These are phyloP conservation scores for Zygoascus ofunaensis DNA, from an alignment of 805 yeast species.

Conservation along the genomic window DNA sequence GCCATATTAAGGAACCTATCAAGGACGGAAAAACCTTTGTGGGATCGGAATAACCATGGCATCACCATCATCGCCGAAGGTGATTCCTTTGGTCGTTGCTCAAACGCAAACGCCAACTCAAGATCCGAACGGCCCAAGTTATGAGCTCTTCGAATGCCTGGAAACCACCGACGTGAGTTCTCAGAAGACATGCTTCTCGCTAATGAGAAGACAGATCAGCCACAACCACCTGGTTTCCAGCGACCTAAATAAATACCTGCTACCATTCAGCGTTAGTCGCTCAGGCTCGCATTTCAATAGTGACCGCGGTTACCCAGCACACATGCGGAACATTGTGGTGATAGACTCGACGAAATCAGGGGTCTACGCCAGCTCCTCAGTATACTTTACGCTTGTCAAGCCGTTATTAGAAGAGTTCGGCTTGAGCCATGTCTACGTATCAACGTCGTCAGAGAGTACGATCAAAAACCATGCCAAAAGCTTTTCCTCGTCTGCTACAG, in stretches of 20 bases:
- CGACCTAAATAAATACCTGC: neutral
- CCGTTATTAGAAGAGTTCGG: constrained; percentile 29
- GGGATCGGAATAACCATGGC: too few species aligned
- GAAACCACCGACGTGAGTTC: neutral
- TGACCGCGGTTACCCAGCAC: constrained; percentile 13
- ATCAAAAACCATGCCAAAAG: constrained; percentile 26
- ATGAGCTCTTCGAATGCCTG: neutral
- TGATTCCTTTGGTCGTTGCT: neutral
- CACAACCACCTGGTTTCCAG: neutral
- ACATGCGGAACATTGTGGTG: constrained; percentile 24
- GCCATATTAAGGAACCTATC: too few species aligned
- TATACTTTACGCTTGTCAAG: constrained; percentile 24
- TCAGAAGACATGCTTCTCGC: neutral
- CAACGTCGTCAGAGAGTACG: constrained; percentile 26
- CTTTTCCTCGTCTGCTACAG: constrained; percentile 30
- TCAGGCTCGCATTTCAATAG: neutral
- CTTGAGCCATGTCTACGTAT: constrained; percentile 27
- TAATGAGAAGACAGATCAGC: neutral
- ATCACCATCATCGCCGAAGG: too few species aligned
- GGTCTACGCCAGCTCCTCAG: constrained; percentile 15
- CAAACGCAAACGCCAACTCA: too few species aligned
- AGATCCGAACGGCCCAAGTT: neutral
- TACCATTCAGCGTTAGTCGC: neutral
- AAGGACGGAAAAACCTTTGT: too few species aligned
- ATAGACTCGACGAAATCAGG: constrained; percentile 29